Conservation (phyloP, 805 yeast species). For the Candida glaebosa region DNA sequence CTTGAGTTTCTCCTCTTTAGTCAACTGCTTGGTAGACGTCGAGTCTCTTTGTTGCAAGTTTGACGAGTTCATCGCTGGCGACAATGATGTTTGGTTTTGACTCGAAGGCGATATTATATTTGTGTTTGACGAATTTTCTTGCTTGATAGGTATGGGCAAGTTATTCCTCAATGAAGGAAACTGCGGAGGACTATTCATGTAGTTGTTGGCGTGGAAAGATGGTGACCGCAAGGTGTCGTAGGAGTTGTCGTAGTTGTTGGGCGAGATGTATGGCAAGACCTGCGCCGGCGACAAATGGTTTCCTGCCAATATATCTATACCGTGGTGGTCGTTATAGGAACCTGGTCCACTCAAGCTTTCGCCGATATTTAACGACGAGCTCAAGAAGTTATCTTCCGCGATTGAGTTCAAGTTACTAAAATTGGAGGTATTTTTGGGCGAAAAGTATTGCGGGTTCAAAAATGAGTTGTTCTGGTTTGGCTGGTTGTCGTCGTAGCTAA, state of each 20-base stretch:
- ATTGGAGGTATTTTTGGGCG: slow-evolving; percentile 30
- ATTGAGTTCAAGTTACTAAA: slow-evolving; percentile 29
- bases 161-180: slow-evolving; percentile 11
- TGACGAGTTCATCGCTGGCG: slow-evolving; percentile 13
- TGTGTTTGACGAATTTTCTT: slow-evolving; percentile 7
- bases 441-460: slow-evolving; percentile 37
- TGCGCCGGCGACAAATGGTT: slow-evolving; percentile 33
- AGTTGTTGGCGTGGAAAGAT: slow-evolving; percentile 19
- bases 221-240: slow-evolving; percentile 37
- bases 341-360: slow-evolving; percentile 30
- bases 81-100: slow-evolving; percentile 18
- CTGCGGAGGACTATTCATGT: slow-evolving; percentile 39
- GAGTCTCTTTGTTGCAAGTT: slow-evolving; percentile 10
- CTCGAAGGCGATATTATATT: slow-evolving; percentile 22
- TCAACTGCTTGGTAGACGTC: slow-evolving; percentile 32
- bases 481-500: slow-evolving; percentile 6
- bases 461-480: slow-evolving; percentile 13
- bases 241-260: slow-evolving; percentile 23
- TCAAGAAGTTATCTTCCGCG: slow-evolving; percentile 28
- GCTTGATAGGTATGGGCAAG: slow-evolving; percentile 7
- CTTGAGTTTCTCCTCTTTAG: slow-evolving; percentile 67
- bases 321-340: slow-evolving; percentile 10
- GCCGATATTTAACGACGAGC: slow-evolving; percentile 28
- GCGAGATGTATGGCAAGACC: slow-evolving; percentile 29
- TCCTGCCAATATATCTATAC: slow-evolving; percentile 21